Conservation (phyloP, 768 basidiomycete genomes). For the Imleria badia region DNA sequence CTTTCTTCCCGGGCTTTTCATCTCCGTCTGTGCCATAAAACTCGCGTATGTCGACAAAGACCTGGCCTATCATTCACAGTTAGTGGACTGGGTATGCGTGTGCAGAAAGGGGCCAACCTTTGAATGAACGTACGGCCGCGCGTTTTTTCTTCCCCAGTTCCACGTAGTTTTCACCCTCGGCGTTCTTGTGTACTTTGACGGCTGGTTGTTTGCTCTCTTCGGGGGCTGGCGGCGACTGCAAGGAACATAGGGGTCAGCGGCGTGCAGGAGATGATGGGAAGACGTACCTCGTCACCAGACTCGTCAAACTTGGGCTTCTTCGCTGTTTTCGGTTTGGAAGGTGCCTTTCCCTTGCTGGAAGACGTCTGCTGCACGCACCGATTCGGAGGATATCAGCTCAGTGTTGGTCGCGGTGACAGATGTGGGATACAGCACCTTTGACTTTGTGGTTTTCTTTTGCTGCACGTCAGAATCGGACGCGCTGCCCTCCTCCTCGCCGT, state of each 20-base stretch:
- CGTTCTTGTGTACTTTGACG: constrained; percentile 15
- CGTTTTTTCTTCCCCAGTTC: constrained; percentile 74
- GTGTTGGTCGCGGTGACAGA: not conserved
- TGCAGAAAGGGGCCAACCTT: constrained; percentile 32
- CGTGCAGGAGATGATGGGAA: not conserved
- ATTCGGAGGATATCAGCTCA: not conserved
- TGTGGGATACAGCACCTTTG: constrained; percentile 10
- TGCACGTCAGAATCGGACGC: constrained; percentile 20
- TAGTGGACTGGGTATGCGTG: constrained; percentile 27
- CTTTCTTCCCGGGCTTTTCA: constrained; percentile 80
- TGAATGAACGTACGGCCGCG: constrained; percentile 53
- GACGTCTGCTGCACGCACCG: not conserved
- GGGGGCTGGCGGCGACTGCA: constrained; percentile 13
- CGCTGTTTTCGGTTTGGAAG: constrained; percentile 18
- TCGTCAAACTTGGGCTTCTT: constrained; percentile 39
- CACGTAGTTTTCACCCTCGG: constrained; percentile 47
- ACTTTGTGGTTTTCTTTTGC: not conserved
- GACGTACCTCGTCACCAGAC: constrained; percentile 8
- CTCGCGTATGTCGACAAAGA: constrained; percentile 72
- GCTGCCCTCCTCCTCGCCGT: constrained; percentile 13
- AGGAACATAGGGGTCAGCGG: constrained; percentile 16
- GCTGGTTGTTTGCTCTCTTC: not conserved
- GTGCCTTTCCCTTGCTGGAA: constrained; percentile 10
- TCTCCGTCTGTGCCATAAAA: constrained; percentile 61
- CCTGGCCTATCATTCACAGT: constrained; percentile 37